A percentile compares a stretch with the other conserved stretches of the same genome.
phyloP scores from a whole-genome alignment of 2,329 filamentous ascomycete species.

The Xylariaceae sp. region DNA sequence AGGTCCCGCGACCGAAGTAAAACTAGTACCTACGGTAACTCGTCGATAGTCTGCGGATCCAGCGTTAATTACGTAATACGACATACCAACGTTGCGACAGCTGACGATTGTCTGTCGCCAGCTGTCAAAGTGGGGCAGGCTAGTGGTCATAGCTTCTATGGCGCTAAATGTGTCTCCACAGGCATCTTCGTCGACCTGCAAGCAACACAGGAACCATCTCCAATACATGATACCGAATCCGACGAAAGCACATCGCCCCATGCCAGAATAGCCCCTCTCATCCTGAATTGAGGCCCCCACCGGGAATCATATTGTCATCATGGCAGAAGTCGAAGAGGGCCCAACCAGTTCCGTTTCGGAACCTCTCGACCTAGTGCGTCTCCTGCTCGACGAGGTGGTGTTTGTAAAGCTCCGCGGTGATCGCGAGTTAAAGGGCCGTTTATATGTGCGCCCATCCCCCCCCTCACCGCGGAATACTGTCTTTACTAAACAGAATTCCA shows the following conservation, averaged over 20 bases:
- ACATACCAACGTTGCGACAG: too few species aligned
- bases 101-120: too few species aligned
- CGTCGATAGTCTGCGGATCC: too few species aligned
- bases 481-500: slow-evolving; percentile 37
- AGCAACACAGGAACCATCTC: neutral
- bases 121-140: too few species aligned
- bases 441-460: slow-evolving; percentile 65
- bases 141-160: neutral
- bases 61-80: too few species aligned
- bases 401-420: slow-evolving; percentile 97
- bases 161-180: neutral
- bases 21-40: too few species aligned
- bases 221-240: neutral
- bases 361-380: slow-evolving; percentile 90
- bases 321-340: slow-evolving; percentile 81
- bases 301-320: slow-evolving; percentile 38
- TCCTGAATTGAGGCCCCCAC: neutral
- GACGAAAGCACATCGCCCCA: neutral
- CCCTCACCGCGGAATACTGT: neutral
- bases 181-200: neutral
- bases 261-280: neutral
- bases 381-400: slow-evolving; percentile 91
- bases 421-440: slow-evolving; percentile 86
- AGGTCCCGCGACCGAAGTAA: too few species aligned
- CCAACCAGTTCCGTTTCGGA: slow-evolving; percentile 75